phyloP scores from a whole-genome alignment of 1,139 yeast genomes.

The Candida sojae region DNA sequence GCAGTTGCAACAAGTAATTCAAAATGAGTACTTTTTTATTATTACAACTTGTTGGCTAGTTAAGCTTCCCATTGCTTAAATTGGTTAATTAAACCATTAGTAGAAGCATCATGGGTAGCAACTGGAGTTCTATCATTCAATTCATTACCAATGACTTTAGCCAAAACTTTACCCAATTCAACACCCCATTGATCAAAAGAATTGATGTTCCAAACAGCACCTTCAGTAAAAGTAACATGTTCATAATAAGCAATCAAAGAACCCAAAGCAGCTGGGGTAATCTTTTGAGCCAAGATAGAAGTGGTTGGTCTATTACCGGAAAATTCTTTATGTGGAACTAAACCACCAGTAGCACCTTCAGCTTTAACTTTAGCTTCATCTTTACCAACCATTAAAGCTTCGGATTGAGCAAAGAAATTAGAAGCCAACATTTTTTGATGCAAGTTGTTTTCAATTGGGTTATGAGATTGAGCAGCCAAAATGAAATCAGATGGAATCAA shows the following conservation, averaged over 20 bases:
- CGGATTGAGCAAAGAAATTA: slow-evolving; percentile 97
- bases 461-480: slow-evolving; percentile 95
- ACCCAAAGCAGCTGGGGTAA: slow-evolving; percentile 95
- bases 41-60: slow-evolving; percentile 7
- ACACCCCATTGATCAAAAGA: slow-evolving; percentile 99
- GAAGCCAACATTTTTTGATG: slow-evolving; percentile 98
- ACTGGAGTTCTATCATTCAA: slow-evolving; percentile 63
- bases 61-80: slow-evolving; percentile 79
- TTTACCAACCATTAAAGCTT: slow-evolving; percentile 97
- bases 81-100: slow-evolving; percentile 90
- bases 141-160: slow-evolving; percentile 92
- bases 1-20: neutral
- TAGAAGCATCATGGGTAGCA: slow-evolving; percentile 80
- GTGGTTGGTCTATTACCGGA: slow-evolving; percentile 99
- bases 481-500: slow-evolving; percentile 96
- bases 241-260: slow-evolving; percentile 96
- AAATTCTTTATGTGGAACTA: slow-evolving; percentile 94
- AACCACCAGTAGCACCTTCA: slow-evolving; percentile 84
- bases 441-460: slow-evolving; percentile 90
- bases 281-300: slow-evolving; percentile 90
- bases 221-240: slow-evolving; percentile 95
- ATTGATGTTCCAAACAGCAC: slow-evolving; percentile 99
- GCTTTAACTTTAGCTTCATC: slow-evolving; percentile 78
- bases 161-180: slow-evolving; percentile 96
- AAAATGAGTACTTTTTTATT: neutral